Conservation (phyloP, 176 grass and related monocot genomes). For the Saccharum spontaneum region DNA sequence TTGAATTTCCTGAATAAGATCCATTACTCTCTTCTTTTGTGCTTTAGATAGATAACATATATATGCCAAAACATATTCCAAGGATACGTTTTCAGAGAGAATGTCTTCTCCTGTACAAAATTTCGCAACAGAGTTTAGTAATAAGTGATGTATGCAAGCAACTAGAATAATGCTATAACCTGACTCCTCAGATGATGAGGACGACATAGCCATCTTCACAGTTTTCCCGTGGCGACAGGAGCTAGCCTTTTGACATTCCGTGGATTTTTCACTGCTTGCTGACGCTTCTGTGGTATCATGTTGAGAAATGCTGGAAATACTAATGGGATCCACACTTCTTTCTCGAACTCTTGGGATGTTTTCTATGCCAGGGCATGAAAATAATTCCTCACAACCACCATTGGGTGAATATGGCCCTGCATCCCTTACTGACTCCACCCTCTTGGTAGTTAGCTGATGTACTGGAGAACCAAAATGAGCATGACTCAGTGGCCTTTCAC, state of each 20-base stretch:
- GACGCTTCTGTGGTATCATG: background rate
- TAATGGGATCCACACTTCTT: background rate
- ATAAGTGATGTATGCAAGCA: too few species aligned
- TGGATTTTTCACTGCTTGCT: background rate
- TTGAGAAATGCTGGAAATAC: background rate
- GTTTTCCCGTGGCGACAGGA: background rate
- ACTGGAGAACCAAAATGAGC: background rate
- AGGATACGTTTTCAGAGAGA: too few species aligned
- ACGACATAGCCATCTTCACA: background rate
- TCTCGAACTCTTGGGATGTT: background rate
- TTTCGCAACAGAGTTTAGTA: too few species aligned
- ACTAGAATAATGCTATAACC: too few species aligned
- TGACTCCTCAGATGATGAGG: too few species aligned
- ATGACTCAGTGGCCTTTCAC: background rate
- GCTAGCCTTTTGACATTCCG: background rate
- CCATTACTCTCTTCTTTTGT: too few species aligned
- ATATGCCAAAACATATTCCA: too few species aligned
- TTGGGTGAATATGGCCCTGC: background rate
- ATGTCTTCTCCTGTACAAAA: too few species aligned
- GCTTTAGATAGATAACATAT: too few species aligned
- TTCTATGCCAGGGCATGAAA: slow-evolving; percentile 9
- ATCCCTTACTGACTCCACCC: slow-evolving; percentile 3
- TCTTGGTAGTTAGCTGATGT: slow-evolving; percentile 18
- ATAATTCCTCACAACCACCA: slow-evolving; percentile 25
- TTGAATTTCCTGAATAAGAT: too few species aligned